Percentiles rank a stretch among this genome's conserved stretches.
Conservation (phyloP, 495 filamentous ascomycete species). For the Staphylotrichum longicolle region DNA sequence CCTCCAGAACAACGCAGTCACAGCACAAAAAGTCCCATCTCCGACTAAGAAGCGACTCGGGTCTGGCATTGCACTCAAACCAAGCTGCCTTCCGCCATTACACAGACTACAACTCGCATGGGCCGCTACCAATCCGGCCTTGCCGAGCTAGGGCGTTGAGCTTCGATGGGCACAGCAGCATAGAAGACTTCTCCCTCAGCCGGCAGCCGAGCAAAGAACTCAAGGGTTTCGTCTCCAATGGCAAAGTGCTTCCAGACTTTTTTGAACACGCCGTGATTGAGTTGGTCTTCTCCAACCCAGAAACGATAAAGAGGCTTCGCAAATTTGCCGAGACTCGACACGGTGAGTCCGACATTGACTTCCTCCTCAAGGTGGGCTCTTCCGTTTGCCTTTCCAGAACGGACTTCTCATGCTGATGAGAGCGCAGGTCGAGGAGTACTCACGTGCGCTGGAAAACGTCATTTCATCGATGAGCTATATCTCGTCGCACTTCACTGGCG, state of each 20-base stretch:
- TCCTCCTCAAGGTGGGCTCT: conserved; percentile 44
- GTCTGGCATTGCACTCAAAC: conserved; percentile 38
- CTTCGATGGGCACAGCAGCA: conserved; percentile 20
- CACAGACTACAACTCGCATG: conserved; percentile 34
- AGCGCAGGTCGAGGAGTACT: conserved; percentile 36
- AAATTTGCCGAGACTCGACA: conserved; percentile 45
- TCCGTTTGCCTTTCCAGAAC: too few relatives aligned
- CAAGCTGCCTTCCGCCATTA: conserved; percentile 37
- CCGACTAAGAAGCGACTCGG: conserved; percentile 42
- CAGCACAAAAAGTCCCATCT: conserved; percentile 22
- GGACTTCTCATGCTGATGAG: not conserved
- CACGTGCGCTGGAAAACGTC: conserved; percentile 37
- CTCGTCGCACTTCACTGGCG: conserved; percentile 44
- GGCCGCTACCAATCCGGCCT: conserved; percentile 18
- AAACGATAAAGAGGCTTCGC: conserved; percentile 42
- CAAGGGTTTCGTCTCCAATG: conserved; percentile 3
- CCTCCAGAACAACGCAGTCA: conserved; percentile 13
- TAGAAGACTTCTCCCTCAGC: conserved; percentile 21
- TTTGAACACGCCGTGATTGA: conserved; percentile 49
- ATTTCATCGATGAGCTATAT: conserved; percentile 45
- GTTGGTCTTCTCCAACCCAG: conserved; percentile 46
- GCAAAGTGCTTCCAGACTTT: conserved; percentile 36
- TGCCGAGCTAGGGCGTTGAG: conserved; percentile 14
- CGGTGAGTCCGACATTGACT: conserved; percentile 49
- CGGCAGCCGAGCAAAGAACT: conserved; percentile 4